phyloP scores from a whole-genome alignment of 345 rosid genomes.

The Zanthoxylum bungeanum region DNA sequence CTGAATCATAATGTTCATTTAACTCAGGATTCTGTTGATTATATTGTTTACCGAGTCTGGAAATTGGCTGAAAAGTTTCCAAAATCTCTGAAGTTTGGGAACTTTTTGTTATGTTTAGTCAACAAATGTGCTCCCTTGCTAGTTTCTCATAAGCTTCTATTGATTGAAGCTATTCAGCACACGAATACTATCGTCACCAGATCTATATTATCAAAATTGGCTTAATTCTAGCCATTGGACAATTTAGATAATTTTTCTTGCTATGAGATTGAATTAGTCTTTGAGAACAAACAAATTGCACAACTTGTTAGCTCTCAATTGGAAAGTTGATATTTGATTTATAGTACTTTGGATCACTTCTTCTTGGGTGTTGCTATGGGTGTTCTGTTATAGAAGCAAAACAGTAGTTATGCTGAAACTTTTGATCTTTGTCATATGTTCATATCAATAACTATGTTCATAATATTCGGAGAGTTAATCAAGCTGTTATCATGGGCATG shows the following conservation, averaged over 20 bases:
- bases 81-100: constrained; percentile 64
- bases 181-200: constrained; percentile 65
- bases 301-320: neutral
- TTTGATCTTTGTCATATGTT: too few species aligned
- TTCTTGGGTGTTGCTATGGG: neutral
- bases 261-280: neutral
- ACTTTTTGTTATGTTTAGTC: constrained; percentile 57
- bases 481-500: neutral
- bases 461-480: neutral
- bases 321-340: neutral
- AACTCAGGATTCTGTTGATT: constrained; percentile 59
- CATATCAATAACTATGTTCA: neutral
- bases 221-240: constrained; percentile 35
- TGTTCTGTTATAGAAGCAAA: neutral
- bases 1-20: constrained; percentile 51
- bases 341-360: neutral
- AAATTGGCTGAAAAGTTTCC: constrained; percentile 40
- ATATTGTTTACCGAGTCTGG: constrained; percentile 35
- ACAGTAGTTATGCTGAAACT: neutral
- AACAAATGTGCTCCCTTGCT: constrained; percentile 46
- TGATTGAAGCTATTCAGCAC: constrained; percentile 50
- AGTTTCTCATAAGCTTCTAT: constrained; percentile 43
- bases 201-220: too few species aligned
- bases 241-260: neutral
- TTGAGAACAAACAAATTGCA: neutral